Conservation (phyloP, 1,139 yeast species). For the Yamadazyma oceani region DNA sequence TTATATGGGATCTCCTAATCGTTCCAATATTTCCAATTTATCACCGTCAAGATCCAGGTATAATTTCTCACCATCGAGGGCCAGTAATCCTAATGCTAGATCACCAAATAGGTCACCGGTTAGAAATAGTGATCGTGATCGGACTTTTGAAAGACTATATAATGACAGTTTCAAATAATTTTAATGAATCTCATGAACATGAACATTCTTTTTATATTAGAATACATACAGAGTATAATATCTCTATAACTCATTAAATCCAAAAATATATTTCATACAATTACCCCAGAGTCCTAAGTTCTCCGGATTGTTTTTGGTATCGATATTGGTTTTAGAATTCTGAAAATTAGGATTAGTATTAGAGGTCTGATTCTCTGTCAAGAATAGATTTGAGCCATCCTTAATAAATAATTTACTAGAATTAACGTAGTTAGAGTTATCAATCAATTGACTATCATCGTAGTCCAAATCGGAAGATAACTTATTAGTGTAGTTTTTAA, state of each 20-base stretch:
- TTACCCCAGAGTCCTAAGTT: slow-evolving; percentile 38
- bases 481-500: slow-evolving; percentile 6
- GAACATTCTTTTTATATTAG: background rate
- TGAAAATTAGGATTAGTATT: slow-evolving; percentile 12
- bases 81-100: slow-evolving; percentile 14
- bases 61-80: slow-evolving; percentile 7
- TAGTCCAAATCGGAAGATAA: slow-evolving; percentile 9
- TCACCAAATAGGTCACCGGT: background rate
- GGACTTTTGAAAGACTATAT: slow-evolving; percentile 2
- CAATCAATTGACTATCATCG: slow-evolving; percentile 8
- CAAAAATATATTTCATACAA: slow-evolving; percentile 40
- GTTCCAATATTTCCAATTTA: background rate
- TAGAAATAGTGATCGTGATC: background rate
- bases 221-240: background rate
- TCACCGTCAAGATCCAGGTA: slow-evolving; percentile 5
- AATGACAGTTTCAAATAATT: too few species aligned
- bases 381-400: slow-evolving; percentile 42
- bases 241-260: slow-evolving; percentile 37
- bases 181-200: slow-evolving; percentile 1
- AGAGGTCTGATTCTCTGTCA: slow-evolving; percentile 21
- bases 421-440: slow-evolving; percentile 2
- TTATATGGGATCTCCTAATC: background rate
- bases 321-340: slow-evolving; percentile 18
- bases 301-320: slow-evolving; percentile 24
- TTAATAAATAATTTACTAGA: slow-evolving; percentile 36